Evolutionary conservation across 352 stramenopile species (phyloP), one percentile per base, ranked within the genome.

Genomic region (Pythium guiyangense): DNA sequence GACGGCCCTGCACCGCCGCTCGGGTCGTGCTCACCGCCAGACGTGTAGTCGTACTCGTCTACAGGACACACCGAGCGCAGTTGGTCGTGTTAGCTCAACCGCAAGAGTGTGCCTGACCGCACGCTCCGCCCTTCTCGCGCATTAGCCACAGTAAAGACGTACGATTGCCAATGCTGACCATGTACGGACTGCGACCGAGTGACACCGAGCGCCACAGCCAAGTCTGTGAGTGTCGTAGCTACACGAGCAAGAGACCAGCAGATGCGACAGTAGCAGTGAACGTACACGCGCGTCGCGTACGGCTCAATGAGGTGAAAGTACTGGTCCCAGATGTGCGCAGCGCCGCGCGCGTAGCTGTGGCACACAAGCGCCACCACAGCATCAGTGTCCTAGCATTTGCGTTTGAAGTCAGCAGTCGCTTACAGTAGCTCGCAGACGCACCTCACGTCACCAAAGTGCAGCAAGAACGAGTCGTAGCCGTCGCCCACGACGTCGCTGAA

Each of bases 101-200:
- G 31, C 15, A 9, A n/a, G n/a, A 14, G 6, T 31, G 49, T n/a
- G n/a, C n/a, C n/a, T n/a, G n/a, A n/a, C n/a, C n/a, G n/a, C n/a
- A n/a, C n/a, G 20, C 8, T 52, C n/a, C 4, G 4, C 14, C 18
- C 0, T 15, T 6, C 11, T 9, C 11, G 31, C 22, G 6, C 6
- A 9, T 20, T 9, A 39, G n/a, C n/a, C n/a, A n/a, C 12, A 15
- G 31, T 27, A 6, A 34, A 6, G 9, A 54, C 80, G 59, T 63
- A 91, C 80, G 79, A 48, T 92, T 92, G 49, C 81, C 81, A 18
- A 92, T 73, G 70, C 77, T 77, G 22, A 89, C 76, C 82, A 90
- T 90, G 60, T 90, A 90, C 11, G 80, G 80, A 3, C 79, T 85
- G 42, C 40, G 52, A 29, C 12, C 42, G 26, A 51, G 27, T 43